Evolutionary conservation across 2,329 filamentous ascomycete genomes (phyloP).

Genomic region (Aspergillus unguis): DNA sequence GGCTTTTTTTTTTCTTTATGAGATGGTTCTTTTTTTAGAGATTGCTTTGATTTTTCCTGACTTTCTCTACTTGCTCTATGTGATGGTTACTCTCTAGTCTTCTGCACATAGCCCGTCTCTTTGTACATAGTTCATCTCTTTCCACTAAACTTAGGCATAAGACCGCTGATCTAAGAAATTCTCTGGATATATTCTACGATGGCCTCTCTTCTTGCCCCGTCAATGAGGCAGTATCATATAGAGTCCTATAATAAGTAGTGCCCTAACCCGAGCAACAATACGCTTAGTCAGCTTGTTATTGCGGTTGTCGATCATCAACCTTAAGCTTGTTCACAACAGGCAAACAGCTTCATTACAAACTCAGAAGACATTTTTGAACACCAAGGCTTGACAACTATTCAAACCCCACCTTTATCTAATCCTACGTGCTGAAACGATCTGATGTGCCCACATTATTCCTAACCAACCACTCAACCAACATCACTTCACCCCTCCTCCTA

Average conservation of each 20-base stretch:
- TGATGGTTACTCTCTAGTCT: no score
- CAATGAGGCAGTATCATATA: background rate
- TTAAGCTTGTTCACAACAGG: slow-evolving; percentile 5
- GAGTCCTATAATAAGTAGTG: background rate
- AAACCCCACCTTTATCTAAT: background rate
- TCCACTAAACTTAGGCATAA: no score
- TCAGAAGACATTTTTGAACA: background rate
- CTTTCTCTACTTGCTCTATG: no score
- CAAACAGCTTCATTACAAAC: slow-evolving; percentile 3
- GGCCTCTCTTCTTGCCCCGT: no score
- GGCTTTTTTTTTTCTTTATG: no score
- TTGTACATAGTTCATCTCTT: no score
- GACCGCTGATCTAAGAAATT: no score
- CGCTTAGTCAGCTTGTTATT: slow-evolving; percentile 4
- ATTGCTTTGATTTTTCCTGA: no score
- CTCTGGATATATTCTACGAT: no score
- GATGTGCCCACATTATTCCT: background rate
- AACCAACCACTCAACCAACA: background rate
- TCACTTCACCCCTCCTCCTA: background rate
- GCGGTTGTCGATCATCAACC: background rate
- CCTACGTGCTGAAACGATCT: background rate
- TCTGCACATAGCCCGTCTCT: no score
- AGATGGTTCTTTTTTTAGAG: no score
- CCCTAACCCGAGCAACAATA: background rate
- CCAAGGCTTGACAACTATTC: background rate